phyloP scores from a whole-genome alignment of 768 basidiomycete species.

The Trametes gibbosa region DNA sequence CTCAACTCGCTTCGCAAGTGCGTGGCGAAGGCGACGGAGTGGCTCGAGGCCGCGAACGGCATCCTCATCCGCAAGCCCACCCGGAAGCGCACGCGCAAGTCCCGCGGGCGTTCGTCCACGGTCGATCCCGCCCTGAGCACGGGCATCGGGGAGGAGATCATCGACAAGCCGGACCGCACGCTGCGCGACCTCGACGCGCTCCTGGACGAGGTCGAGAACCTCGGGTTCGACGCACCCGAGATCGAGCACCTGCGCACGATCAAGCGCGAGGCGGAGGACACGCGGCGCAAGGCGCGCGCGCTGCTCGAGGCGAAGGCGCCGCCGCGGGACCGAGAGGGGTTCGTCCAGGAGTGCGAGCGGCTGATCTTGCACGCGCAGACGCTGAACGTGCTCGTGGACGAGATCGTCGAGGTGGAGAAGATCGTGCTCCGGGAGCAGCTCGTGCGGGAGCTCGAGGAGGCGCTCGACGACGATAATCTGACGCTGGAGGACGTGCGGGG shows the following conservation, averaged over 20 bases:
- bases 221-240: conserved; percentile 86
- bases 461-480: conserved; percentile 61
- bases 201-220: conserved; percentile 65
- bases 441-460: conserved; percentile 67
- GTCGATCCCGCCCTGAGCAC: conserved; percentile 31
- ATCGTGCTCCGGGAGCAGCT: conserved; percentile 80
- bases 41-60: conserved; percentile 82
- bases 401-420: conserved; percentile 73
- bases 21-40: conserved; percentile 77
- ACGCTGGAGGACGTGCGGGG: conserved; percentile 77
- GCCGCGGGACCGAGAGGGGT: conserved; percentile 50
- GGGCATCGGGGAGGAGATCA: conserved; percentile 37
- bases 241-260: conserved; percentile 54
- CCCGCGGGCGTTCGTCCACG: conserved; percentile 47
- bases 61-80: conserved; percentile 80
- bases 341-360: conserved; percentile 67
- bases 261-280: conserved; percentile 62
- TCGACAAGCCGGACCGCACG: conserved; percentile 67
- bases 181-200: conserved; percentile 70
- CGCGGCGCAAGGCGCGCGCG: conserved; percentile 50
- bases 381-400: conserved; percentile 81
- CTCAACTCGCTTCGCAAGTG: conserved; percentile 71
- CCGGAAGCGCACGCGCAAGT: conserved; percentile 69
- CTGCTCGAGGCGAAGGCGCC: conserved; percentile 48
- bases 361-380: conserved; percentile 69